Evolutionary conservation across 495 filamentous ascomycete genomes (phyloP).

Genomic region (Xylaria bambusicola): DNA sequence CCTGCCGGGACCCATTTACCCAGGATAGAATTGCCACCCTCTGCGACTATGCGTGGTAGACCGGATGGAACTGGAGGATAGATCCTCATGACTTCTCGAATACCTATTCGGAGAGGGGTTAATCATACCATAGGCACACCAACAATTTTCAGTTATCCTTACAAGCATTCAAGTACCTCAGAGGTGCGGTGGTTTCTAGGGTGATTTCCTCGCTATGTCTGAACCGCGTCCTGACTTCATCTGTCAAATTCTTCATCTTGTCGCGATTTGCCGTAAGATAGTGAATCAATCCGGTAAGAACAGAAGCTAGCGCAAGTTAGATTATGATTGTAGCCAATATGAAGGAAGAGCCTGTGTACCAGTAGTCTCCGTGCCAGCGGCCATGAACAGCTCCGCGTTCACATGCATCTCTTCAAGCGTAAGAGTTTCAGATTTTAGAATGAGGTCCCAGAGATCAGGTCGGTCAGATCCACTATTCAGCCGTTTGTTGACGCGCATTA

Average conservation of each 20-base stretch:
- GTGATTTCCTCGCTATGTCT: constrained; percentile 50
- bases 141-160: not conserved
- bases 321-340: too few relatives aligned
- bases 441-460: constrained; percentile 10
- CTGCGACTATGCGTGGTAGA: constrained; percentile 46
- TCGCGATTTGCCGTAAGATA: constrained; percentile 48
- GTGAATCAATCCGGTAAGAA: constrained; percentile 53
- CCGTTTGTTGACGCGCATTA: constrained; percentile 10
- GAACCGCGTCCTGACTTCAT: constrained; percentile 54
- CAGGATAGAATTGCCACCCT: constrained; percentile 45
- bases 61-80: constrained; percentile 56
- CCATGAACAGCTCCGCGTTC: constrained; percentile 15
- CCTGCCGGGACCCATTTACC: constrained; percentile 46
- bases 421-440: constrained; percentile 5
- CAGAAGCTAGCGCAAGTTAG: constrained; percentile 5
- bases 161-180: constrained; percentile 57
- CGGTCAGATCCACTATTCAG: not conserved
- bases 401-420: constrained; percentile 15
- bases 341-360: not conserved
- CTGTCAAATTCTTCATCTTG: constrained; percentile 40
- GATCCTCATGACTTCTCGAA: constrained; percentile 59
- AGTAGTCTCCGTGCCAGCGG: constrained; percentile 13
- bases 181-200: constrained; percentile 39
- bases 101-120: not conserved
- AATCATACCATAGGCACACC: not conserved